Conservation (phyloP, 2,329 filamentous ascomycete genomes). For the Botrytis squamosa region DNA sequence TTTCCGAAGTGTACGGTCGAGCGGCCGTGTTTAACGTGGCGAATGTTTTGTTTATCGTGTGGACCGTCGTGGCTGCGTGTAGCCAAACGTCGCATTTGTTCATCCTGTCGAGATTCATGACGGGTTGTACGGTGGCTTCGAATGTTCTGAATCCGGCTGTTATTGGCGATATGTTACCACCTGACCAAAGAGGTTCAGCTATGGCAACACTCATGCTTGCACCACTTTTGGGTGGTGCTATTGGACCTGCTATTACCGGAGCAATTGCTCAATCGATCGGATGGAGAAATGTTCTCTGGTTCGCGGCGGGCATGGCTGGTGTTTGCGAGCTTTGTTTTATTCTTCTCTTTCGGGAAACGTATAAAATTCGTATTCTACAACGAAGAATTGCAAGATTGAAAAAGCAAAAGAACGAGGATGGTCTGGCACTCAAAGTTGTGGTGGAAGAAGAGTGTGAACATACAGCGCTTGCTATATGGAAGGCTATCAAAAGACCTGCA, state of each 20-base stretch:
- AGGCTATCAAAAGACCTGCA: slow-evolving; percentile 43
- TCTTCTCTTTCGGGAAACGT: slow-evolving; percentile 56
- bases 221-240: slow-evolving; percentile 36
- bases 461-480: slow-evolving; percentile 40
- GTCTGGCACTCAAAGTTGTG: background rate
- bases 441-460: slow-evolving; percentile 26
- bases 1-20: slow-evolving; percentile 47
- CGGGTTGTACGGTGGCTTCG: slow-evolving; percentile 31
- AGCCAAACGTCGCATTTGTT: slow-evolving; percentile 45
- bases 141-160: slow-evolving; percentile 45
- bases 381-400: slow-evolving; percentile 43
- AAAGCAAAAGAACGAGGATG: background rate
- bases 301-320: slow-evolving; percentile 44
- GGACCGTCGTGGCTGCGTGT: slow-evolving; percentile 48
- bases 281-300: slow-evolving; percentile 55
- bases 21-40: slow-evolving; percentile 44
- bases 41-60: slow-evolving; percentile 52
- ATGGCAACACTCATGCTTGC: slow-evolving; percentile 39
- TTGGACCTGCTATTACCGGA: slow-evolving; percentile 39
- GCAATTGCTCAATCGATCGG: slow-evolving; percentile 47
- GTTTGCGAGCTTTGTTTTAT: slow-evolving; percentile 46
- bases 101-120: slow-evolving; percentile 43
- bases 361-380: slow-evolving; percentile 55
- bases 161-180: slow-evolving; percentile 47
- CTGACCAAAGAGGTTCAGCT: slow-evolving; percentile 47